phyloP scores from a whole-genome alignment of 1,139 yeast species.

The Nakaseomyces delphensis region DNA sequence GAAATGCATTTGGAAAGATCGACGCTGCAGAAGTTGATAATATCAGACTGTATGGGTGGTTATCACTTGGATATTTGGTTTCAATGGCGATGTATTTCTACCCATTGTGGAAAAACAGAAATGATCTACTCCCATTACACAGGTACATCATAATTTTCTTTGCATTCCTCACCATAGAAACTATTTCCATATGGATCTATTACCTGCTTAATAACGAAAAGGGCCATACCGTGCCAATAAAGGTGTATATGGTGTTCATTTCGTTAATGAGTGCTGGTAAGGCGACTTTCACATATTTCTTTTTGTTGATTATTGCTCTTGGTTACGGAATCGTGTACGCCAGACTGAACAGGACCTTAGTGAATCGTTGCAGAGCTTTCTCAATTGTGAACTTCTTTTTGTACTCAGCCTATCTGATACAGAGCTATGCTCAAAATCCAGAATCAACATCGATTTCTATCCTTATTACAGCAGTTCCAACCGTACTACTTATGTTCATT shows the following conservation, averaged over 20 bases:
- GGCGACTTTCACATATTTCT: slow-evolving; percentile 75
- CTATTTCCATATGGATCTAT: slow-evolving; percentile 80
- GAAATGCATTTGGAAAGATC: slow-evolving; percentile 79
- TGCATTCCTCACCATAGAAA: slow-evolving; percentile 71
- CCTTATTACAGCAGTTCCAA: slow-evolving; percentile 50
- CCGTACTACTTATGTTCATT: slow-evolving; percentile 55
- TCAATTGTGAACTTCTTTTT: slow-evolving; percentile 65
- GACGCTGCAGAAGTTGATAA: slow-evolving; percentile 87
- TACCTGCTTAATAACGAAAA: slow-evolving; percentile 67
- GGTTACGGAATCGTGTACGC: slow-evolving; percentile 91
- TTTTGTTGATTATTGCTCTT: slow-evolving; percentile 69
- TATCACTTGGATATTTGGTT: slow-evolving; percentile 72
- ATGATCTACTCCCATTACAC: slow-evolving; percentile 79
- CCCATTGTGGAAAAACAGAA: slow-evolving; percentile 71
- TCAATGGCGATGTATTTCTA: slow-evolving; percentile 71
- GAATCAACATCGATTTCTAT: slow-evolving; percentile 35
- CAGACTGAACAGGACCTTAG: slow-evolving; percentile 59
- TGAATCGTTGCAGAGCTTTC: slow-evolving; percentile 69
- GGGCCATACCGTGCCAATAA: slow-evolving; percentile 50
- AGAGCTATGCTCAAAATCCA: slow-evolving; percentile 49
- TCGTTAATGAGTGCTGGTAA: slow-evolving; percentile 71
- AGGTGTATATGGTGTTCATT: slow-evolving; percentile 63
- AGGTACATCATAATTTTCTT: slow-evolving; percentile 78
- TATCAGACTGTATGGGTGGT: slow-evolving; percentile 73
- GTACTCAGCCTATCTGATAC: slow-evolving; percentile 55